Evolutionary conservation across 2,329 filamentous ascomycete genomes (phyloP).

Genomic region (Curvularia sp.): DNA sequence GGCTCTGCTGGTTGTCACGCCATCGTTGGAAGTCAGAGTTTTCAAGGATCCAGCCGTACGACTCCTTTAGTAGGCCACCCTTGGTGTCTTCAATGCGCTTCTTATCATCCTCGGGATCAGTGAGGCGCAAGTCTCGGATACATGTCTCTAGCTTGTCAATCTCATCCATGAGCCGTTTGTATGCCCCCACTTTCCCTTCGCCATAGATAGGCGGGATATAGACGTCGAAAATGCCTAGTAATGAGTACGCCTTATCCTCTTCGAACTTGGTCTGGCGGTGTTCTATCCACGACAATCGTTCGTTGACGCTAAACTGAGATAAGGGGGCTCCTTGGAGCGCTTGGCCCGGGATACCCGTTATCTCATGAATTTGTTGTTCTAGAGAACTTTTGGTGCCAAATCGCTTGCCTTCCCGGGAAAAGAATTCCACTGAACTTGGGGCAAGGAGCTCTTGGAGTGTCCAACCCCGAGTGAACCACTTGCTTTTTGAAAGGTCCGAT

Average conservation of each 20-base stretch:
- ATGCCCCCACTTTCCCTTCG: too few species aligned
- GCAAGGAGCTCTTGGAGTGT: conserved; percentile 16
- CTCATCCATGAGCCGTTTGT: too few species aligned
- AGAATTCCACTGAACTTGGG: background rate
- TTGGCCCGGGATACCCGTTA: background rate
- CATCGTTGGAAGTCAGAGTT: too few species aligned
- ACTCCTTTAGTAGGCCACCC: too few species aligned
- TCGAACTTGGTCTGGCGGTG: background rate
- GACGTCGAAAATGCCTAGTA: background rate
- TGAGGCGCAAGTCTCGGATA: too few species aligned
- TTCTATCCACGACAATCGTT: background rate
- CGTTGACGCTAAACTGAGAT: background rate
- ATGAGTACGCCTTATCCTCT: background rate
- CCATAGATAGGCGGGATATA: conserved; percentile 3
- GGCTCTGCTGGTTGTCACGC: too few species aligned
- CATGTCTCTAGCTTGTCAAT: too few species aligned
- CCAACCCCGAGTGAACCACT: too few species aligned
- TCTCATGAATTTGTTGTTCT: conserved; percentile 1
- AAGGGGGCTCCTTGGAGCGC: background rate
- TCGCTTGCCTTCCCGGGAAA: background rate
- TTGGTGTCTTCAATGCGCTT: too few species aligned
- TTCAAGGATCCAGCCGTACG: too few species aligned
- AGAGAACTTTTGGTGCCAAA: conserved; percentile 1
- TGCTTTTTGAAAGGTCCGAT: too few species aligned
- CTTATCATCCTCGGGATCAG: too few species aligned